Evolutionary conservation across 1,284 basidiomycete genomes (phyloP).

Genomic region (Ceraceosorus guamensis): DNA sequence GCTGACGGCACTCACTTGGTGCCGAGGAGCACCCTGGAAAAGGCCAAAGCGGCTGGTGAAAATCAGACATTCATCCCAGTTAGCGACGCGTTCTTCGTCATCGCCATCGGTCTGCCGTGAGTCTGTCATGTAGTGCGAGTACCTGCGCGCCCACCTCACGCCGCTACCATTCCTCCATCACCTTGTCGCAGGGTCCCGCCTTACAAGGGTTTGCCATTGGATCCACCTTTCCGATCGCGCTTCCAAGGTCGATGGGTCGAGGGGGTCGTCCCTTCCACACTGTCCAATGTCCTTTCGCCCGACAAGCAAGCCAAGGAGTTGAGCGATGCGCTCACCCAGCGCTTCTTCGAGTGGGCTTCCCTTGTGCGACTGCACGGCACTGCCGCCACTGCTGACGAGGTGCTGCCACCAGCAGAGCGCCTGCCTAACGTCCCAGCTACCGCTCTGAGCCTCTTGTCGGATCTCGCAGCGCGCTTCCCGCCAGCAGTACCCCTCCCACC

Average conservation of each 20-base stretch:
- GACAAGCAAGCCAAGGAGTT: slow-evolving; percentile 3
- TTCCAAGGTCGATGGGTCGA: slow-evolving; percentile 49
- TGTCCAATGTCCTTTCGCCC: background rate
- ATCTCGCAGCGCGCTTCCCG: slow-evolving; percentile 34
- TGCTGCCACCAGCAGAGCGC: slow-evolving; percentile 32
- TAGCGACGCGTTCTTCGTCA: slow-evolving; percentile 48
- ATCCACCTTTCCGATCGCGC: slow-evolving; percentile 50
- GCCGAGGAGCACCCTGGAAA: slow-evolving; percentile 41
- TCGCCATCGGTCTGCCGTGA: slow-evolving; percentile 44
- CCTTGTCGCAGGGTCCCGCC: slow-evolving; percentile 30
- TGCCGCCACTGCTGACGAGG: slow-evolving; percentile 28
- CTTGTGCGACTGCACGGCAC: slow-evolving; percentile 35
- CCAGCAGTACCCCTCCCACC: slow-evolving; percentile 16
- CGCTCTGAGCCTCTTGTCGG: slow-evolving; percentile 31
- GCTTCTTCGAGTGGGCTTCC: slow-evolving; percentile 8
- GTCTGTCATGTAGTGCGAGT: too few relatives aligned
- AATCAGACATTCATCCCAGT: slow-evolving; percentile 41
- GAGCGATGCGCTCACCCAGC: slow-evolving; percentile 21
- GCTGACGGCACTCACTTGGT: slow-evolving; percentile 50
- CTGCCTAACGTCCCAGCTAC: slow-evolving; percentile 42
- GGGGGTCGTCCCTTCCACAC: slow-evolving; percentile 21
- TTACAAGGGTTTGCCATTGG: slow-evolving; percentile 48
- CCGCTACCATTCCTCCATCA: too few relatives aligned
- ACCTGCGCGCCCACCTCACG: too few relatives aligned
- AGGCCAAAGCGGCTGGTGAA: slow-evolving; percentile 12